Conservation (phyloP, 1,284 basidiomycete genomes). For the Afroboletus lepidellus region DNA sequence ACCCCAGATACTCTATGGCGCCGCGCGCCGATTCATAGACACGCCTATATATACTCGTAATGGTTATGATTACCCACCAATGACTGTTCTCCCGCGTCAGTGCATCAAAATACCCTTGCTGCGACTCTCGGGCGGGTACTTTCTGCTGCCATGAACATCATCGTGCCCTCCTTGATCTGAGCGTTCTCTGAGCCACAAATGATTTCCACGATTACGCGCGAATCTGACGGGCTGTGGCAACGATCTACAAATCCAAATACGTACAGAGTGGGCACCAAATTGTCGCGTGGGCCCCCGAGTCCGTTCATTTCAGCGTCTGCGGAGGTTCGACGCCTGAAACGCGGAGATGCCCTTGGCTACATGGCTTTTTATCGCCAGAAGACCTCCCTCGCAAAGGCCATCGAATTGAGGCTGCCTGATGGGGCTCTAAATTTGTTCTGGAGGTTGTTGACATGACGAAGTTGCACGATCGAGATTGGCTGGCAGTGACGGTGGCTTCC, state of each 20-base stretch:
- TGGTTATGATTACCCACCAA: constrained; percentile 6
- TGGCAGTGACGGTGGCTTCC: not conserved
- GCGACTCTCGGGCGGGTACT: not conserved
- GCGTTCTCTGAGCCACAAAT: constrained; percentile 1
- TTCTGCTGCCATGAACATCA: constrained; percentile 1
- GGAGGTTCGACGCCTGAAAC: constrained; percentile 31
- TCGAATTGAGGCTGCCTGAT: constrained; percentile 7
- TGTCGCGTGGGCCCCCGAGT: constrained; percentile 19
- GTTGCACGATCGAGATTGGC: constrained; percentile 4
- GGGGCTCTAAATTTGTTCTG: constrained; percentile 17
- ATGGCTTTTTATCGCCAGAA: constrained; percentile 19
- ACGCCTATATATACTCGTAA: constrained; percentile 2
- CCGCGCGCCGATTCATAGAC: constrained; percentile 15
- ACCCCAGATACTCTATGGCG: constrained; percentile 10
- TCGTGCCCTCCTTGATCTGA: constrained; percentile 6
- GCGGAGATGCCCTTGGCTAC: constrained; percentile 30
- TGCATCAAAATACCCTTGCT: not conserved
- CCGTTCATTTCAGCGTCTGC: constrained; percentile 30
- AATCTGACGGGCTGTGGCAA: constrained; percentile 12
- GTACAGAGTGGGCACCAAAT: constrained; percentile 18
- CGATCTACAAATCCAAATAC: constrained; percentile 31
- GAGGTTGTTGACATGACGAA: constrained; percentile 27
- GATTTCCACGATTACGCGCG: constrained; percentile 33
- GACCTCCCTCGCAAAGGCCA: constrained; percentile 15
- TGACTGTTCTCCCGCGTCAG: constrained; percentile 7